A percentile compares a stretch with the other conserved stretches of the same genome.
Conservation (phyloP, 805 yeast genomes). For the Metschnikowia amazonensis region DNA sequence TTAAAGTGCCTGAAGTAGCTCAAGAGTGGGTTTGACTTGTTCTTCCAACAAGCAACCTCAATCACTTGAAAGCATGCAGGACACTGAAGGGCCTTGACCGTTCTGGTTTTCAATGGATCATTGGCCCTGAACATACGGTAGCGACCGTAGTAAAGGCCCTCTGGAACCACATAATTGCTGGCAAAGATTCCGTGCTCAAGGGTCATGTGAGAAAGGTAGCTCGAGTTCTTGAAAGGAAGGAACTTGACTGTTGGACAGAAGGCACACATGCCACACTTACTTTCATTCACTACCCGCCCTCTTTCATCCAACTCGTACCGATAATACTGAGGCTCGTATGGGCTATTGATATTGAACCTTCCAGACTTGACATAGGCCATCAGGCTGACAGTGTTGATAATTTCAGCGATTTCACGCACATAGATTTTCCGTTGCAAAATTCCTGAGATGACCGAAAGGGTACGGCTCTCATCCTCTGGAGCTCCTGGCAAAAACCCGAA, state of each 20-base stretch:
- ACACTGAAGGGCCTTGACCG: slow-evolving; percentile 25
- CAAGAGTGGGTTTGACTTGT: slow-evolving; percentile 25
- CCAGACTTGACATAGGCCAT: slow-evolving; percentile 23
- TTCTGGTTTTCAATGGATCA: slow-evolving; percentile 16
- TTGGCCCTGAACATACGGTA: slow-evolving; percentile 21
- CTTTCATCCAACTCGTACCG: slow-evolving; percentile 25
- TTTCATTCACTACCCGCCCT: slow-evolving; percentile 21
- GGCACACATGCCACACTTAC: slow-evolving; percentile 33
- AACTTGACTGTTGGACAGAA: slow-evolving; percentile 29
- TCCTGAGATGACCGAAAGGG: slow-evolving; percentile 13
- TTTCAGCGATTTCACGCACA: slow-evolving; percentile 17
- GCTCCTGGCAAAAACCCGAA: slow-evolving; percentile 7
- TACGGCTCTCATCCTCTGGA: neutral
- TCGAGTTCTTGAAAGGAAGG: slow-evolving; percentile 31
- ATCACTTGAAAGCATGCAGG: slow-evolving; percentile 26
- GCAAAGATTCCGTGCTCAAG: slow-evolving; percentile 34
- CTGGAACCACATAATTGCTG: slow-evolving; percentile 29
- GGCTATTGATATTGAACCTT: slow-evolving; percentile 20
- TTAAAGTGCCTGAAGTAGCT: slow-evolving; percentile 31
- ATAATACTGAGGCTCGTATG: slow-evolving; percentile 32
- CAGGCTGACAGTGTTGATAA: slow-evolving; percentile 20
- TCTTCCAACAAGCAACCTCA: slow-evolving; percentile 29
- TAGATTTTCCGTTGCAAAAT: slow-evolving; percentile 19
- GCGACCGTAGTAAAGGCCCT: slow-evolving; percentile 28
- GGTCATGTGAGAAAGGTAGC: slow-evolving; percentile 32